Percentiles rank a stretch among this genome's conserved stretches.
phyloP scores from a whole-genome alignment of 345 rosid genomes.

The Citrus glauca region DNA sequence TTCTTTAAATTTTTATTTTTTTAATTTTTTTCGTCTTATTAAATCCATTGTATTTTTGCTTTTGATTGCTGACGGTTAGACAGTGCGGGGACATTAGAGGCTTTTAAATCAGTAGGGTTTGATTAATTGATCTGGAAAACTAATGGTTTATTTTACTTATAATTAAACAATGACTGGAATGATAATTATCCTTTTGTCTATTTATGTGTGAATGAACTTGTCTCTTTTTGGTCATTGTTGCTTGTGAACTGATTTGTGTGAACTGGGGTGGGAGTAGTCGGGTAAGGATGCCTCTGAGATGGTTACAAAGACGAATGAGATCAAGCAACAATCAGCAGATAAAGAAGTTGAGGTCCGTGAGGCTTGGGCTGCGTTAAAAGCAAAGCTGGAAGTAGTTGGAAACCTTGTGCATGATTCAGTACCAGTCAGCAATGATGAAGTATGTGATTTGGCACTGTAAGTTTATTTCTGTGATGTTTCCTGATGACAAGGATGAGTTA shows the following conservation, averaged over 20 bases:
- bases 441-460: slow-evolving; percentile 9
- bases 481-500: not conserved
- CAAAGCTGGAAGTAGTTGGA: slow-evolving; percentile 62
- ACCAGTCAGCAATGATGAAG: slow-evolving; percentile 74
- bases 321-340: slow-evolving; percentile 40
- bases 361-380: slow-evolving; percentile 48
- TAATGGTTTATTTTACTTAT: too few species aligned
- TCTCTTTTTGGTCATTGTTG: not conserved
- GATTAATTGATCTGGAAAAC: too few species aligned
- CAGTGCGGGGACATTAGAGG: too few species aligned
- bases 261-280: slow-evolving; percentile 23
- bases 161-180: too few species aligned
- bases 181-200: too few species aligned
- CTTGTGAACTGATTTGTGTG: not conserved
- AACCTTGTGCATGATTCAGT: slow-evolving; percentile 92
- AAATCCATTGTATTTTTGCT: too few species aligned
- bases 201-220: too few species aligned
- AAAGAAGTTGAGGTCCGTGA: slow-evolving; percentile 75
- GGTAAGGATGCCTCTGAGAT: slow-evolving; percentile 53
- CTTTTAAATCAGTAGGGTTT: too few species aligned
- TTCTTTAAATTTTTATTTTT: not conserved
- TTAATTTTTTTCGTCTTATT: not conserved
- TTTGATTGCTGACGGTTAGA: too few species aligned
- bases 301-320: slow-evolving; percentile 51
- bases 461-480: not conserved